A percentile compares a stretch with the other conserved stretches of the same genome.
Conservation (phyloP, 2,329 filamentous ascomycete genomes). For the Colletotrichum trifolii region DNA sequence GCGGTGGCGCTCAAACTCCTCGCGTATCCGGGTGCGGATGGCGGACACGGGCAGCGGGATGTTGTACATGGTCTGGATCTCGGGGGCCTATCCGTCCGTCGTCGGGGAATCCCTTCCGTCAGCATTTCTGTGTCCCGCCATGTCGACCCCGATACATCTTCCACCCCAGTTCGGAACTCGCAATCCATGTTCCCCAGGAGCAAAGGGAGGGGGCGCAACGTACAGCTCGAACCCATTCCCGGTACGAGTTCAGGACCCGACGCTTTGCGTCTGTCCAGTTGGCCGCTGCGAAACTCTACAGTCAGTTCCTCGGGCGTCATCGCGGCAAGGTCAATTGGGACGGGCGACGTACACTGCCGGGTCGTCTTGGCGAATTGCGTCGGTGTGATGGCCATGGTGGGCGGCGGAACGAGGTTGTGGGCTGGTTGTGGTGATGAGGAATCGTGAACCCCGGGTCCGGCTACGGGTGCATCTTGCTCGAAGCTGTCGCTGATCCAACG, state of each 20-base stretch:
- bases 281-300: slow-evolving; percentile 67
- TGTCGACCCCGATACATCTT: background rate
- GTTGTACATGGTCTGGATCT: slow-evolving; percentile 98
- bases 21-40: slow-evolving; percentile 91
- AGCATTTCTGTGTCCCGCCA: background rate
- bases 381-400: slow-evolving; percentile 87
- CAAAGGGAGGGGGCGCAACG: slow-evolving; percentile 53
- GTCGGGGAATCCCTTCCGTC: background rate
- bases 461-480: slow-evolving; percentile 28
- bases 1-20: slow-evolving; percentile 96
- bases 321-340: slow-evolving; percentile 8
- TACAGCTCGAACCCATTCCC: slow-evolving; percentile 97
- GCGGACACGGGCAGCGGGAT: slow-evolving; percentile 87
- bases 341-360: slow-evolving; percentile 73
- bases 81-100: slow-evolving; percentile 75
- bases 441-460: slow-evolving; percentile 37
- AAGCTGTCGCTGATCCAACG: slow-evolving; percentile 6
- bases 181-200: no score
- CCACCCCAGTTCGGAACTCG: no score
- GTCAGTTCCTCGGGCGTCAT: slow-evolving; percentile 48
- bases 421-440: slow-evolving; percentile 42
- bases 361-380: slow-evolving; percentile 89
- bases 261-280: slow-evolving; percentile 90
- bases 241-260: slow-evolving; percentile 89
- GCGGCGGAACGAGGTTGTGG: slow-evolving; percentile 49